phyloP scores from a whole-genome alignment of 2,329 filamentous ascomycete species.

The Exophiala mesophila region DNA sequence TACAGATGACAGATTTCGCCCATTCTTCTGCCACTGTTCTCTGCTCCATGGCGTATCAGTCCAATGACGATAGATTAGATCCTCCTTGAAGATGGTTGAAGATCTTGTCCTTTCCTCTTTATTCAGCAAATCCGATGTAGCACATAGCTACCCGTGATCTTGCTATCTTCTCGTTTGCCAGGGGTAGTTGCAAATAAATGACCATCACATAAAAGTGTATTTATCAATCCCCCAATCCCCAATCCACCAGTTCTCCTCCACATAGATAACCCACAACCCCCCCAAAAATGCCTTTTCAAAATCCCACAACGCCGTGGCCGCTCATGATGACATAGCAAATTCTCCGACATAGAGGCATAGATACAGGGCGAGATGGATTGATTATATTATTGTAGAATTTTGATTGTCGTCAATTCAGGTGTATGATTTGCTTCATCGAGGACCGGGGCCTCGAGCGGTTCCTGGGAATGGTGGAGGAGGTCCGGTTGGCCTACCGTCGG shows the following conservation, averaged over 20 bases:
- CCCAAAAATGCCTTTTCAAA: slow-evolving; percentile 6
- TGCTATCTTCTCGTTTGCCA: neutral
- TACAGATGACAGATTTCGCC: no score
- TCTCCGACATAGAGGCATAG: slow-evolving; percentile 14
- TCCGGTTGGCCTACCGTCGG: slow-evolving; percentile 7
- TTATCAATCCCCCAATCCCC: neutral
- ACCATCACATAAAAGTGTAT: neutral
- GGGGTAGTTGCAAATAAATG: neutral
- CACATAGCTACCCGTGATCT: no score
- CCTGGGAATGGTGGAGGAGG: slow-evolving; percentile 15
- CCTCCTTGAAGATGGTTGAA: no score
- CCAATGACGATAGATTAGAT: neutral
- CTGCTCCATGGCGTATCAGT: neutral
- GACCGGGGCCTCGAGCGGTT: slow-evolving; percentile 6
- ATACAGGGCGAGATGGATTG: slow-evolving; percentile 12
- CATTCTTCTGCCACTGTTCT: no score
- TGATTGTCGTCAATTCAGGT: slow-evolving; percentile 6
- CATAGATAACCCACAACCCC: neutral
- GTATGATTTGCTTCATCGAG: slow-evolving; percentile 6
- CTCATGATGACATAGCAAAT: slow-evolving; percentile 21
- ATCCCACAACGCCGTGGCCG: slow-evolving; percentile 18
- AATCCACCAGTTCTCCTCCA: slow-evolving; percentile 17
- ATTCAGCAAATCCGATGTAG: no score
- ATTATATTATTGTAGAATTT: slow-evolving; percentile 20
- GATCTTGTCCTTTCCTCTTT: no score